Evolutionary conservation across 2,329 filamentous ascomycete genomes (phyloP).

Genomic region (Trichoderma gracile): DNA sequence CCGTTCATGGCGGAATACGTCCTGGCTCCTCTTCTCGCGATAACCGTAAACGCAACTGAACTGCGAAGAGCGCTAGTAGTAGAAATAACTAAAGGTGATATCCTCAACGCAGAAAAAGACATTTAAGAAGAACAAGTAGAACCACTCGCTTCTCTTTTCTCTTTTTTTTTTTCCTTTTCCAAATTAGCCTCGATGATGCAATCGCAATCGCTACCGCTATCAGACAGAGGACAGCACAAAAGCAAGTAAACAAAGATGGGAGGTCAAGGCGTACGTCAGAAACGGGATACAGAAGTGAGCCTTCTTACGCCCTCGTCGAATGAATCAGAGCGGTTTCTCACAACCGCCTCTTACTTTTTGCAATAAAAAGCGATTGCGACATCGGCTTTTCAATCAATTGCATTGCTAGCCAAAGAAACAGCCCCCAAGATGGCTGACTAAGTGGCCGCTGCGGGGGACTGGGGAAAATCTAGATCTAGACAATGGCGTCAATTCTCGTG

Average conservation of each 20-base stretch:
- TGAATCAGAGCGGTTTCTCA: not conserved
- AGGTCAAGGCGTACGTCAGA: not conserved
- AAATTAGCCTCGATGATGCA: slow-evolving; percentile 16
- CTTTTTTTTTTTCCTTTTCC: not conserved
- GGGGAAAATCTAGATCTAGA: slow-evolving; percentile 13
- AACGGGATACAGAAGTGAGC: not conserved
- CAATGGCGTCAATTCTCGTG: slow-evolving; percentile 26
- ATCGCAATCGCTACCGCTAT: not conserved
- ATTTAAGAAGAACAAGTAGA: slow-evolving; percentile 11
- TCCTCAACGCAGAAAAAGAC: slow-evolving; percentile 23
- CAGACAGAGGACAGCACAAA: not conserved
- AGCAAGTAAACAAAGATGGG: not conserved
- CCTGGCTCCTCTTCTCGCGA: not conserved
- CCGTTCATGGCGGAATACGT: slow-evolving; percentile 43
- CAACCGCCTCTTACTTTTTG: not conserved
- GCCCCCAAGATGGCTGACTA: slow-evolving; percentile 1
- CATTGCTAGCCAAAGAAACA: not conserved
- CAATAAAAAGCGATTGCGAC: slow-evolving; percentile 24
- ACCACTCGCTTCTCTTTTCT: slow-evolving; percentile 5
- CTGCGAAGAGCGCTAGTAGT: not conserved
- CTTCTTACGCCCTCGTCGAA: not conserved
- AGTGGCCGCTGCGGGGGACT: slow-evolving; percentile 2
- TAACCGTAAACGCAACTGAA: not conserved
- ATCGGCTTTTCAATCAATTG: slow-evolving; percentile 19
- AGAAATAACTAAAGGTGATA: not conserved